These are phyloP conservation scores for Phytophthora cajani DNA, from an alignment of 352 stramenopile genomes.

Conservation along the genomic window DNA sequence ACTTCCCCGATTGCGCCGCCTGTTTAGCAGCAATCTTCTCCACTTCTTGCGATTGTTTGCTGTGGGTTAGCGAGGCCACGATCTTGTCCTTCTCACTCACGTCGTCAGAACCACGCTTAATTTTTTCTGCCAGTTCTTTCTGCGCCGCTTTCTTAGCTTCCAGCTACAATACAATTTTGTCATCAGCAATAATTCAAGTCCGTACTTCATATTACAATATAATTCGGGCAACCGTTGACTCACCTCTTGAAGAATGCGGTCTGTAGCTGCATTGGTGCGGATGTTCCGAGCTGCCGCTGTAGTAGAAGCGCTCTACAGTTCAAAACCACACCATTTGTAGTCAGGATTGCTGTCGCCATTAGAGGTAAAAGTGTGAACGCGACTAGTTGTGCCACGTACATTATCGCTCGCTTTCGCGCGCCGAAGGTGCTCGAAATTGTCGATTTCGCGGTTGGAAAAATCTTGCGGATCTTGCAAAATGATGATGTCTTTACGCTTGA, in stretches of 20 bases:
- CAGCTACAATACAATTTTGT: conserved; percentile 36
- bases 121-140: conserved; percentile 73
- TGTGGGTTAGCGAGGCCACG: conserved; percentile 73
- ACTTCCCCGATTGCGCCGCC: conserved; percentile 25
- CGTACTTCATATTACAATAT: neutral
- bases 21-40: conserved; percentile 13
- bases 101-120: conserved; percentile 56
- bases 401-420: conserved; percentile 58
- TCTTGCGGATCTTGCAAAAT: conserved; percentile 95
- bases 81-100: conserved; percentile 83
- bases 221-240: neutral
- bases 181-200: neutral
- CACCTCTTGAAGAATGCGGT: conserved; percentile 84
- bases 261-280: conserved; percentile 82
- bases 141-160: conserved; percentile 70
- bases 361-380: neutral
- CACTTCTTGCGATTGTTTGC: conserved; percentile 37
- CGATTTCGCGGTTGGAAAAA: conserved; percentile 93
- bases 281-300: conserved; percentile 58
- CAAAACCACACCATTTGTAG: neutral
- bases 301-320: conserved; percentile 18
- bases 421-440: conserved; percentile 97
- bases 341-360: neutral
- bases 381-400: conserved; percentile 24
- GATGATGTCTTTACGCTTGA: conserved; percentile 95